Base-by-base conservation (phyloP, 305 asterid species). In the Solanum hybrid region DNA sequence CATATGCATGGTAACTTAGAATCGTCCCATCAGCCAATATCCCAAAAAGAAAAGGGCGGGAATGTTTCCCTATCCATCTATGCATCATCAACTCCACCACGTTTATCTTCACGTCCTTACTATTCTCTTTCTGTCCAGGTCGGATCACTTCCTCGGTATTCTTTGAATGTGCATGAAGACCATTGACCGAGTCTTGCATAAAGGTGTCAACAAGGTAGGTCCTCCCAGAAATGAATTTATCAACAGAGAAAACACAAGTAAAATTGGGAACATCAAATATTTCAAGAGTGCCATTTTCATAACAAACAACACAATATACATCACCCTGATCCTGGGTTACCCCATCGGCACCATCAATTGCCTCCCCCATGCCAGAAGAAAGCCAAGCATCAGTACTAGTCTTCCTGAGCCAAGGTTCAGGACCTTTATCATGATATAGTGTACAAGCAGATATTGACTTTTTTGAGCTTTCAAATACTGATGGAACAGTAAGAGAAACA, bases 331-430 rank as follows among this genome's bases (percentile, higher is more conserved):
- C 99, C 79, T 94, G 99, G 85, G 95, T 84, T 80, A 87, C 90
- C 76, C 96, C 98, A 93, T 97, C 99, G 12, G 98, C 93, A 89
- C 98, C 99, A 85, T 95, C 98, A 89, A 97, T 93, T 89, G 97
- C 94, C 92, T 95, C 99, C 86, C 98, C 98, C 86, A 92, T 87
- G 81, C 99, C 99, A 89, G 98, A 93, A 91, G 99, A 95, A 89
- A 97, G 99, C 99, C 99, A 97, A 90, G 99, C 99, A 92, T 97
- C 99, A 89, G 97, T 96, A 90, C 99, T 95, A n/a, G 99, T 94
- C 92, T 91, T 95, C 89, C 99, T 94, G 89, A 97, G 97, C 99
- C 99, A 97, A 60, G 98, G 98, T 92, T 94, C 98, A 19, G 97
- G 98, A 36, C 99, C 99, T 92, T 92, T 94, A 91, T 97, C 99